phyloP scores from a whole-genome alignment of 2,329 filamentous ascomycete species.

The Pseudogymnoascus sp. region DNA sequence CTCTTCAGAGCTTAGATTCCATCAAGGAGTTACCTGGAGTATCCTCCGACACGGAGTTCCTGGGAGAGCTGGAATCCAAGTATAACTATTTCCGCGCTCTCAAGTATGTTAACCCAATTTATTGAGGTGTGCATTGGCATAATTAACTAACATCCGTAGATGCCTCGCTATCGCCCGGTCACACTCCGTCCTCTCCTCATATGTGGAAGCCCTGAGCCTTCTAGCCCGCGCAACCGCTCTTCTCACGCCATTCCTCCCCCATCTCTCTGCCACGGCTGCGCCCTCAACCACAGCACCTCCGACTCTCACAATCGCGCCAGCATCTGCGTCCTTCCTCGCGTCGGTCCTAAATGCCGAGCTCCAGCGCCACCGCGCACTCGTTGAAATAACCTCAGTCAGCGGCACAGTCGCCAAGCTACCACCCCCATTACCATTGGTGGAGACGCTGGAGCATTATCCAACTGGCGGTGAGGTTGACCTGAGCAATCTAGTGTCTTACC shows the following conservation, averaged over 20 bases:
- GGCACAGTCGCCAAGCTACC: conserved; percentile 30
- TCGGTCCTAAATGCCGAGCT: conserved; percentile 61
- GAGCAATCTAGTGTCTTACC: conserved; percentile 75
- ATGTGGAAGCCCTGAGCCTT: conserved; percentile 76
- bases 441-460: conserved; percentile 70
- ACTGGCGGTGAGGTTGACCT: conserved; percentile 58
- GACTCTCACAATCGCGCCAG: conserved; percentile 57
- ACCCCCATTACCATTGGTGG: conserved; percentile 54
- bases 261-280: conserved; percentile 33
- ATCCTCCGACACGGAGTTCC: conserved; percentile 69
- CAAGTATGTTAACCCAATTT: conserved; percentile 49
- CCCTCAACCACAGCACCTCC: conserved; percentile 42
- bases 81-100: conserved; percentile 78
- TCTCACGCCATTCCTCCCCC: conserved; percentile 41
- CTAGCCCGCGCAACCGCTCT: conserved; percentile 64
- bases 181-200: conserved; percentile 64
- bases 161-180: conserved; percentile 80
- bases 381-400: conserved; percentile 64
- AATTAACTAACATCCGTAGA: conserved; percentile 34
- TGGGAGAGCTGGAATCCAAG: conserved; percentile 70
- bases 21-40: conserved; percentile 86
- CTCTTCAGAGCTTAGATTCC: conserved; percentile 80
- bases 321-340: conserved; percentile 51
- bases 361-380: conserved; percentile 74
- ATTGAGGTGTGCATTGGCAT: neutral